Evolutionary conservation across 805 yeast genomes (phyloP), one percentile per base, ranked within the genome.

Genomic region (Ogataea zsoltii): DNA sequence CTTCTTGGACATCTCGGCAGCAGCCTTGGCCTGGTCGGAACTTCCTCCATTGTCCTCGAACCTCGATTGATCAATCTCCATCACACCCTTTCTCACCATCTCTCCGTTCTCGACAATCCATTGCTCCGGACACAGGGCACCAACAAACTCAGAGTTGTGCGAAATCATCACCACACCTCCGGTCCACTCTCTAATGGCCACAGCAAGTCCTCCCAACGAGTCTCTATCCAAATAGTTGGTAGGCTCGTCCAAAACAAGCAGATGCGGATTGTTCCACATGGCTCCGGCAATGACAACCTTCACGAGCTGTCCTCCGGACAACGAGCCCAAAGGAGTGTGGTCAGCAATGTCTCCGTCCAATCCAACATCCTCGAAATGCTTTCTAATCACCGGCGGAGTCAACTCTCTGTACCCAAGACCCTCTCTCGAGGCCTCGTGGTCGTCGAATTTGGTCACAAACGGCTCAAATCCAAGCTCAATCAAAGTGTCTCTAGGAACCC

Each of bases 151-250:
- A 61, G 84, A 85, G 75, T 92, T 92, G 75, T 92, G 99, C 53
- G 98, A 91, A 71, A 92, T 92, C 96, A 92, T 88, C 48, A 92
- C 95, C 51, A 92, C 98, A 73, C 97, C 98, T 65, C 99, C 99
- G 52, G 80, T 70, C 98, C 98, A 92, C 67, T 92, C 97, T 70
- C 97, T 84, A 63, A 92, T 94, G 41, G 99, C 99, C 59, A 92
- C 82, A 23, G 99, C 98, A 57, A 92, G 77, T 38, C 97, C 99
- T 68, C 98, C 99, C 51, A 92, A 77, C 19, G 98, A 91, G 68
- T 92, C 99, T 76, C 99, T 85, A 70, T 92, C 99, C 71, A 92
- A 76, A 76, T 94, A 92, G 74, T 92, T 92, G 62, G 98, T 92
- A 66, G 99, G 99, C 79, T 92, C 99, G 70, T 92, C 99, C 50